These are phyloP conservation scores for Poa annua DNA, from an alignment of 176 grass and related monocot genomes.

Conservation along the genomic window DNA sequence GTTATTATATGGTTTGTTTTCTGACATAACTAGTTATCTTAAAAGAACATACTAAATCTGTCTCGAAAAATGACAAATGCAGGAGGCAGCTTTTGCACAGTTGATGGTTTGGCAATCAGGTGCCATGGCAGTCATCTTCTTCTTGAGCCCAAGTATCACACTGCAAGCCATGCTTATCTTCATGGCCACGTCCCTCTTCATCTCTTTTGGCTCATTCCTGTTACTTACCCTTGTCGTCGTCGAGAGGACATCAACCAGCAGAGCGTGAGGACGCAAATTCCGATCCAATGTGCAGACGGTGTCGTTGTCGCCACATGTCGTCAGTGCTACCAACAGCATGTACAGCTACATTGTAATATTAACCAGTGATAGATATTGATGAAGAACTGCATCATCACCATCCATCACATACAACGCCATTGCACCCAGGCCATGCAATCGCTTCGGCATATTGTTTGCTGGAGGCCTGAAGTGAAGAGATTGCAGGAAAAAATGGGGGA, in stretches of 20 bases:
- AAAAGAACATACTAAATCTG: slow-evolving; percentile 5
- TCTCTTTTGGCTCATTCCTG: slow-evolving; percentile 66
- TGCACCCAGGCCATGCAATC: neutral
- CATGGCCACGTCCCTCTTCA: slow-evolving; percentile 51
- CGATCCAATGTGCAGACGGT: neutral
- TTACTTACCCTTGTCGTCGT: slow-evolving; percentile 55
- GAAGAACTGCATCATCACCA: neutral
- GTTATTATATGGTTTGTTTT: neutral
- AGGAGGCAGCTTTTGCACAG: slow-evolving; percentile 94
- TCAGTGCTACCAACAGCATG: slow-evolving; percentile 19
- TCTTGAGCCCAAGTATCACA: slow-evolving; percentile 73
- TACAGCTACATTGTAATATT: slow-evolving; percentile 17
- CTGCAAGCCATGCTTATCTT: slow-evolving; percentile 75
- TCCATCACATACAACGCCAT: neutral
- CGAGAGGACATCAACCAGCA: slow-evolving; percentile 40
- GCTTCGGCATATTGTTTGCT: slow-evolving; percentile 19
- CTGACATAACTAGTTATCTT: neutral
- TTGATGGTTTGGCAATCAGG: slow-evolving; percentile 91
- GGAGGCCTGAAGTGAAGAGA: slow-evolving; percentile 20
- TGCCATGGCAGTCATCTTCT: slow-evolving; percentile 83
- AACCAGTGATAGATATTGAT: neutral
- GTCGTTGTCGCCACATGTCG: neutral
- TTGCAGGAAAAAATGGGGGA: neutral
- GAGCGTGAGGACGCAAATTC: slow-evolving; percentile 33
- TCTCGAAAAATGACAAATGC: slow-evolving; percentile 44